Base-by-base conservation (phyloP, 352 stramenopile genomes). In the Globisporangium barbulae region DNA sequence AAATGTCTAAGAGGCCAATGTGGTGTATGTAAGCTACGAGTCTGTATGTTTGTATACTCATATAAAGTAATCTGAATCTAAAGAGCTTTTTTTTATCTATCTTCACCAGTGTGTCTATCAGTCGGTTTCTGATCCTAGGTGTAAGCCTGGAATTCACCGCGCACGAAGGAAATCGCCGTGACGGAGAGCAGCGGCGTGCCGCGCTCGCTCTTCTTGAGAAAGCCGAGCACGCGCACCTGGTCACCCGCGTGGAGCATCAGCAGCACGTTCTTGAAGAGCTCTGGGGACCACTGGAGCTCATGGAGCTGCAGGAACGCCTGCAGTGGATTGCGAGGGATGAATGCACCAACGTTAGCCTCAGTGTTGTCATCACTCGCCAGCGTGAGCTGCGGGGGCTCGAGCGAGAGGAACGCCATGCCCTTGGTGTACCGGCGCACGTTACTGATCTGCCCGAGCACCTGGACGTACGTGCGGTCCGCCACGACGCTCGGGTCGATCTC, bases 331-430 rank as follows among this genome's bases (percentile, higher is more conserved):
- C 31, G 28, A 1, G 25, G 41, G 17, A 54, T 41, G 31, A 57
- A 66, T 58, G 21, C 13, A 69, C 25, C 42, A 22, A 35, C 10
- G 5, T 30, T 54, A 1, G 42, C 10, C 22, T 30, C 5, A 4
- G 2, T 22, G 13, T 9, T 3, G 13, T 15, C 22, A 15, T 48
- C 45, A 25, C 21, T 44, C 33, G 41, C 22, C 35, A 17, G 37
- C 10, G 13, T 39, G 25, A 31, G 48, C 5, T n/a, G 35, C 5
- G 42, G 49, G 5, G 64, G 45, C 17, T 44, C 66, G 13, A 83
- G 63, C 7, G 74, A 80, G n/a, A 85, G 45, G 63, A 85, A 83
- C 13, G 74, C 63, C 62, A 81, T 76, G 13, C 77, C 77, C 44
- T 80, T 82, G 52, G 70, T 81, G 52, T 81, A 85, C 0, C 65